Conservation (phyloP, 1,139 yeast genomes). For the Eremothecium coryli region DNA sequence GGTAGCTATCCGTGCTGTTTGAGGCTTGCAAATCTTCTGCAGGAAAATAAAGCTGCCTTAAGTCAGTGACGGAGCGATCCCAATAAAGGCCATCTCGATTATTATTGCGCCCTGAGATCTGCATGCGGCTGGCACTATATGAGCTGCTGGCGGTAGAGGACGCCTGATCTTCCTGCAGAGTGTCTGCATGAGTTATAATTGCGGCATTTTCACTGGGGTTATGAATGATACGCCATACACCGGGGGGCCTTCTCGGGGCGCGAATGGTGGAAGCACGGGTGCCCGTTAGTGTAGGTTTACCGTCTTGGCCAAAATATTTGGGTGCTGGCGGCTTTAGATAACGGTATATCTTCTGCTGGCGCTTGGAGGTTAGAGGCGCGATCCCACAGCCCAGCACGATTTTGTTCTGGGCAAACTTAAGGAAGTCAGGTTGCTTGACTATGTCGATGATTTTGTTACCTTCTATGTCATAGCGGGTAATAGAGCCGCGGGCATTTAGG, state of each 20-base stretch:
- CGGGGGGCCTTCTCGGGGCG: slow-evolving; percentile 27
- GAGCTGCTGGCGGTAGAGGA: background rate
- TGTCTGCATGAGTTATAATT: background rate
- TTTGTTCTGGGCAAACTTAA: slow-evolving; percentile 56
- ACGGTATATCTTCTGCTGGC: slow-evolving; percentile 25
- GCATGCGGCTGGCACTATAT: slow-evolving; percentile 7
- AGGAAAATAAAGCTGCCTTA: slow-evolving; percentile 6
- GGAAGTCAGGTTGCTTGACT: slow-evolving; percentile 47
- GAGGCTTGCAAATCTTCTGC: slow-evolving; percentile 1
- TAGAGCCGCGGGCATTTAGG: slow-evolving; percentile 22
- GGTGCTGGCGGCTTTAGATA: slow-evolving; percentile 30
- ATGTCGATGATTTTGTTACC: slow-evolving; percentile 57
- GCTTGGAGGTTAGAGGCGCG: slow-evolving; percentile 21
- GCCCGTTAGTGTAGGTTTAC: slow-evolving; percentile 23
- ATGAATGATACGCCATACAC: slow-evolving; percentile 28
- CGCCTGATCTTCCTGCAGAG: background rate
- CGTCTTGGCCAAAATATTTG: slow-evolving; percentile 27
- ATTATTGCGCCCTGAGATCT: slow-evolving; percentile 4
- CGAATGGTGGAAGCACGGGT: slow-evolving; percentile 19
- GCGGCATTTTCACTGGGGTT: slow-evolving; percentile 7
- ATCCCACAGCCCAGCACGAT: slow-evolving; percentile 34
- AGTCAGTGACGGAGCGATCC: slow-evolving; percentile 27
- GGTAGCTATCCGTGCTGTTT: background rate
- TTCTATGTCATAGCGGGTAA: slow-evolving; percentile 49
- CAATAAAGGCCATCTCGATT: slow-evolving; percentile 26